Evolutionary conservation across 2,329 filamentous ascomycete genomes (phyloP).

Genomic region (Colletotrichum liaoningense): DNA sequence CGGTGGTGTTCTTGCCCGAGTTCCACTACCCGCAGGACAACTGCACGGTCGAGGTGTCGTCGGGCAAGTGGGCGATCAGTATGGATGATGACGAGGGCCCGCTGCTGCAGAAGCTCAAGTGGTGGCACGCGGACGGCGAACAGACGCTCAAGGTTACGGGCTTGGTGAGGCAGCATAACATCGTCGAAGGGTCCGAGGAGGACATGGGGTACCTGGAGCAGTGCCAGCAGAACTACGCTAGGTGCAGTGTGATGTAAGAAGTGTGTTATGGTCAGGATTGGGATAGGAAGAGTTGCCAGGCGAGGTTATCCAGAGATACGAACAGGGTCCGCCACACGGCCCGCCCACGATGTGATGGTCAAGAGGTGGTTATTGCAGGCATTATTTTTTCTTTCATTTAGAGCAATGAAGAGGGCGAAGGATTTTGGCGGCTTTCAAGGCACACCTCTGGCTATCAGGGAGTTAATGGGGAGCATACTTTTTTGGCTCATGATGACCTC

Average conservation of each 20-base stretch:
- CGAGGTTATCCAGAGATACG: background rate
- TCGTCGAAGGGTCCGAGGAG: conserved; percentile 69
- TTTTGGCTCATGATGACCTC: background rate
- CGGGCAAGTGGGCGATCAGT: conserved; percentile 90
- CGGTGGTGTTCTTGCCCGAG: conserved; percentile 86
- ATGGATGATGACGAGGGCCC: conserved; percentile 77
- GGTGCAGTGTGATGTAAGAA: conserved; percentile 65
- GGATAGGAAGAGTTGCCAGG: background rate
- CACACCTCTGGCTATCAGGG: background rate
- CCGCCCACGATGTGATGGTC: background rate
- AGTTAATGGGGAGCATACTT: background rate
- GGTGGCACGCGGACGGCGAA: conserved; percentile 93
- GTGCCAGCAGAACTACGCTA: conserved; percentile 63
- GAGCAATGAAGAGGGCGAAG: background rate
- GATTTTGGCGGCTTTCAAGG: background rate
- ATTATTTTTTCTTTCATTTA: background rate
- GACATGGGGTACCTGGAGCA: conserved; percentile 84
- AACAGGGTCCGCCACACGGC: background rate
- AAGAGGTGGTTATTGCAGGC: background rate
- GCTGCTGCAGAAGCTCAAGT: conserved; percentile 80
- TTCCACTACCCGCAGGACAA: conserved; percentile 88
- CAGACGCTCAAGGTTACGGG: conserved; percentile 84
- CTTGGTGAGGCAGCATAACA: conserved; percentile 72
- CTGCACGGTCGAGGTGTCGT: conserved; percentile 79
- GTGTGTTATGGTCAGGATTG: background rate